Conservation (phyloP, 306 rosid genomes). For the Dalbergia cultrata region DNA sequence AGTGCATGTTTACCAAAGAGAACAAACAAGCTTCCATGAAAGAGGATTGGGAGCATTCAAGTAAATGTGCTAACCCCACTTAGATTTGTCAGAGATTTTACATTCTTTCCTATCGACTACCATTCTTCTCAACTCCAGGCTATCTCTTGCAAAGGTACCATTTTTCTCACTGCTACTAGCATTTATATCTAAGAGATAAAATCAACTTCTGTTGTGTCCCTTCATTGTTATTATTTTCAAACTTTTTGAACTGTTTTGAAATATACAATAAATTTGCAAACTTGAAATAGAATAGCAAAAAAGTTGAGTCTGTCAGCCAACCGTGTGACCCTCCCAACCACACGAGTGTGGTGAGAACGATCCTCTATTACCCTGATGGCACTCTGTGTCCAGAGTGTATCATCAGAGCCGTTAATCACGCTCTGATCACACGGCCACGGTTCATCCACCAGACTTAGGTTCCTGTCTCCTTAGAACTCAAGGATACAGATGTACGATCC, state of each 20-base stretch:
- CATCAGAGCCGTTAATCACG: neutral
- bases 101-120: neutral
- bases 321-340: neutral
- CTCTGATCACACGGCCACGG: slow-evolving; percentile 11
- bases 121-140: no score
- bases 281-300: neutral
- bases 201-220: neutral
- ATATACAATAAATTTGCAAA: neutral
- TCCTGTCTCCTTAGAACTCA: slow-evolving; percentile 14
- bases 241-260: neutral
- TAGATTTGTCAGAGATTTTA: no score
- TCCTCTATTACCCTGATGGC: neutral
- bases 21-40: neutral
- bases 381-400: rapidly evolving
- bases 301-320: neutral
- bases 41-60: neutral
- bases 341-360: neutral
- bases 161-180: neutral
- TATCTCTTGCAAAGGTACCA: no score
- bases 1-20: neutral
- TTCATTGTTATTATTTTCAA: neutral
- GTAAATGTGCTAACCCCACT: neutral
- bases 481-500: slow-evolving; percentile 12
- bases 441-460: slow-evolving; percentile 18
- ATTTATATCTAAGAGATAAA: neutral